Evolutionary conservation across 257 asterid species (phyloP).

Genomic region (Nicotiana sylvestris): DNA sequence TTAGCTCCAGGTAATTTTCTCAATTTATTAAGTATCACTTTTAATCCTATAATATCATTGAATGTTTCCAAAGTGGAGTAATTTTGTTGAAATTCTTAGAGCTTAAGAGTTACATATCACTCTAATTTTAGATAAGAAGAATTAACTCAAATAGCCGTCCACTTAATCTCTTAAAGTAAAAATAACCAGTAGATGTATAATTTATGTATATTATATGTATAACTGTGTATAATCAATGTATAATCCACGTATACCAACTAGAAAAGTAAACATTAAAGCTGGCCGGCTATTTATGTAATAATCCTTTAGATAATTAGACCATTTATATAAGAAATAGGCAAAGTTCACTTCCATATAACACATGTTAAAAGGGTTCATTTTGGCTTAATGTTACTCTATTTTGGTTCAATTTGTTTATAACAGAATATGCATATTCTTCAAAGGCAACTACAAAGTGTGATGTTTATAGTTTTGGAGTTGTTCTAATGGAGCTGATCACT

Average conservation of each 20-base stretch:
- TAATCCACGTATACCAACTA: too few species aligned
- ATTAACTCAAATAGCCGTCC: too few species aligned
- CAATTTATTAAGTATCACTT: neutral
- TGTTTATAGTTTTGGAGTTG: constrained; percentile 91
- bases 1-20: constrained; percentile 68
- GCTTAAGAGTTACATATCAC: neutral
- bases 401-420: neutral
- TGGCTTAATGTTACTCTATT: neutral
- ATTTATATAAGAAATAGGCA: too few species aligned
- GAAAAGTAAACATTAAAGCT: too few species aligned
- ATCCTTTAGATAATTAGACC: too few species aligned
- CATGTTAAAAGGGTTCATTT: neutral
- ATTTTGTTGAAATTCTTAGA: neutral
- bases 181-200: too few species aligned
- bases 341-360: neutral
- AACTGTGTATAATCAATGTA: too few species aligned
- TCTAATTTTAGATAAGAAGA: neutral
- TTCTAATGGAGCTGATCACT: constrained; percentile 75
- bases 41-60: neutral
- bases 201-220: too few species aligned
- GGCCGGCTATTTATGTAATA: too few species aligned
- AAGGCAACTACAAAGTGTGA: constrained; percentile 91
- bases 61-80: neutral
- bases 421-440: constrained; percentile 89
- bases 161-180: too few species aligned